A percentile compares a stretch with the other conserved stretches of the same genome.
These are phyloP conservation scores for Achaetomium macrosporum DNA, from an alignment of 2,329 filamentous ascomycete species.

Conservation along the genomic window DNA sequence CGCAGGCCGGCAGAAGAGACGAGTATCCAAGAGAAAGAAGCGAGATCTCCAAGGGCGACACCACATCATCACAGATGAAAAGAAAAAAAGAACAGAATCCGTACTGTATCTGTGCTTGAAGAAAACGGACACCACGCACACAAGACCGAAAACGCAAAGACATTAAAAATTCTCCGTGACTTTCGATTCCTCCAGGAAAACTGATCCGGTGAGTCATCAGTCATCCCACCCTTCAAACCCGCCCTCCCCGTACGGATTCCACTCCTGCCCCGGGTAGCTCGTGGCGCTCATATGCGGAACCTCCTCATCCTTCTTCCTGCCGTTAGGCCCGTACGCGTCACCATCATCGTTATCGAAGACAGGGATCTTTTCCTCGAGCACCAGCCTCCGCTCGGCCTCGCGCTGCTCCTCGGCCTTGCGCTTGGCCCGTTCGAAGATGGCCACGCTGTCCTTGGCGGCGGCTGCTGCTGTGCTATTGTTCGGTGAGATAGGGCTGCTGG, in stretches of 20 bases:
- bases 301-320: constrained; percentile 38
- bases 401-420: constrained; percentile 30
- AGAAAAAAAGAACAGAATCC: too few species aligned
- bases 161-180: too few species aligned
- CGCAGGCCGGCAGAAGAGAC: too few species aligned
- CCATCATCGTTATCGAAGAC: constrained; percentile 30
- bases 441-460: constrained; percentile 27
- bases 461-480: constrained; percentile 19
- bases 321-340: constrained; percentile 21
- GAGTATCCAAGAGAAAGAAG: too few species aligned
- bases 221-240: constrained; percentile 26
- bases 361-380: constrained; percentile 48
- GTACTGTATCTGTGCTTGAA: too few species aligned
- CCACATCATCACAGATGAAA: too few species aligned
- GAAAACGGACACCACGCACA: too few species aligned
- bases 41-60: too few species aligned
- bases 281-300: constrained; percentile 58
- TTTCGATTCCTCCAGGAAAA: neutral
- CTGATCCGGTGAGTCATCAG: neutral
- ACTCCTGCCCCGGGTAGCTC: constrained; percentile 66
- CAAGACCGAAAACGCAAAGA: neutral
- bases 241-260: constrained; percentile 49
- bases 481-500: neutral
- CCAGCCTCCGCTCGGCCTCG: constrained; percentile 11
- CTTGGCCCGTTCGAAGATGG: constrained; percentile 39